Percentiles rank a stretch among this genome's conserved stretches.
Conservation (phyloP, 352 stramenopile genomes). For the Phytophthora megakarya region DNA sequence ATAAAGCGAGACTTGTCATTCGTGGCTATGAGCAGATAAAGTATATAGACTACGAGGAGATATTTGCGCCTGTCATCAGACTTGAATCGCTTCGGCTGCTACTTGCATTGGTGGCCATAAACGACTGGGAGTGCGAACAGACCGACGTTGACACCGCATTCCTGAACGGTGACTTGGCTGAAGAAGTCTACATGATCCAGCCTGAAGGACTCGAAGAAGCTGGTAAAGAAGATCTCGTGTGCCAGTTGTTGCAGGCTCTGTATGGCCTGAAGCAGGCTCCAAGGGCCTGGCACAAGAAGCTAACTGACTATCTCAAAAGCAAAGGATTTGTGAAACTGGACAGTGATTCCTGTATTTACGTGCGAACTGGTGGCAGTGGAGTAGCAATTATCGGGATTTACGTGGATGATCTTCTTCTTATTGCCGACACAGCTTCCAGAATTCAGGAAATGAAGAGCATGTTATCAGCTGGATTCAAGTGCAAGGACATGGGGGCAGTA, state of each 20-base stretch:
- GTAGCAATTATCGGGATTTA: conserved; percentile 19
- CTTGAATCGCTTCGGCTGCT: conserved; percentile 20
- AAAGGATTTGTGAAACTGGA: conserved; percentile 19
- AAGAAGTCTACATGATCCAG: conserved; percentile 24
- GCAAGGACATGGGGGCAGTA: conserved; percentile 19
- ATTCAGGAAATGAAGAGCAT: conserved; percentile 2
- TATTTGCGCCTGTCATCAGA: conserved; percentile 18
- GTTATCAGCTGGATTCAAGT: conserved; percentile 8
- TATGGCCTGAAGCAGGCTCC: conserved; percentile 20
- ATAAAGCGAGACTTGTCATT: conserved; percentile 19
- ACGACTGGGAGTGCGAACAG: conserved; percentile 25
- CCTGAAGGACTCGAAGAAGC: conserved; percentile 5
- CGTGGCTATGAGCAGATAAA: conserved; percentile 15
- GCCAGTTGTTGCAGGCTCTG: neutral
- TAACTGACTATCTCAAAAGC: conserved; percentile 18
- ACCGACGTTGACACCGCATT: conserved; percentile 23
- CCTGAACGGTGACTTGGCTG: conserved; percentile 13
- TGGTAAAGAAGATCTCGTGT: conserved; percentile 5
- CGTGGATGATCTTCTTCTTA: conserved; percentile 13
- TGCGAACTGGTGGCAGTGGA: neutral
- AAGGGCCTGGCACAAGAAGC: conserved; percentile 19
- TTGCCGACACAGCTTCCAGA: neutral
- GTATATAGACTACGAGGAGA: conserved; percentile 15
- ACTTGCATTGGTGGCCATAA: conserved; percentile 12
- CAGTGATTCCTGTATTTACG: conserved; percentile 24